phyloP scores from a whole-genome alignment of 805 yeast species.

The Ogataea angusta region DNA sequence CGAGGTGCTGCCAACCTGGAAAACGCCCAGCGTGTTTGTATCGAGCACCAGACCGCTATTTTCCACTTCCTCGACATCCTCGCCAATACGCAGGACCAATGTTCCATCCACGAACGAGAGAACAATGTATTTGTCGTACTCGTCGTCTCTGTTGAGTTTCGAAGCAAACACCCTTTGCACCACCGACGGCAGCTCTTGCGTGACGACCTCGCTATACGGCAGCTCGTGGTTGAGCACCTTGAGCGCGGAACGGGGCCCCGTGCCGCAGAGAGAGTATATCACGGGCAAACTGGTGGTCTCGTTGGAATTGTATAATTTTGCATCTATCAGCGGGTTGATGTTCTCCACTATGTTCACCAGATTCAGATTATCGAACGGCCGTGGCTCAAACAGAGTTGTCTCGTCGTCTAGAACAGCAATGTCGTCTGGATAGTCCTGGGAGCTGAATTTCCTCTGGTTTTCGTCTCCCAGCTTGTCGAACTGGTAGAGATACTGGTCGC shows the following conservation, averaged over 20 bases:
- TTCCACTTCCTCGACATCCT: constrained; percentile 69
- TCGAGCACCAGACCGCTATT: constrained; percentile 52
- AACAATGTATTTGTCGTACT: constrained; percentile 60
- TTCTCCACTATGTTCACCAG: constrained; percentile 49
- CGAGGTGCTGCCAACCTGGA: constrained; percentile 60
- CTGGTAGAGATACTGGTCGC: constrained; percentile 70
- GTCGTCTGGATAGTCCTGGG: constrained; percentile 35
- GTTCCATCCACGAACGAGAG: constrained; percentile 66
- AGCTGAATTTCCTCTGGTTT: constrained; percentile 31
- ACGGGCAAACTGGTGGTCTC: constrained; percentile 38
- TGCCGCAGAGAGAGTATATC: constrained; percentile 42
- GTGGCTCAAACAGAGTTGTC: constrained; percentile 28
- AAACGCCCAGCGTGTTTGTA: constrained; percentile 63
- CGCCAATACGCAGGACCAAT: constrained; percentile 72
- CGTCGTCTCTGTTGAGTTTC: constrained; percentile 41
- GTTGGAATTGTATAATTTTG: constrained; percentile 35
- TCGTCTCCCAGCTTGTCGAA: constrained; percentile 71
- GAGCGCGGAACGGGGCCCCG: constrained; percentile 43
- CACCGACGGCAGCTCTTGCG: constrained; percentile 69
- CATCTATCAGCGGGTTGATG: constrained; percentile 52
- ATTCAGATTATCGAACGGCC: constrained; percentile 52
- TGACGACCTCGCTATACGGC: constrained; percentile 58
- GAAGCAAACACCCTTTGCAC: constrained; percentile 67
- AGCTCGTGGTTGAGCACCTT: constrained; percentile 55
- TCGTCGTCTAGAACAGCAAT: constrained; percentile 27